Evolutionary conservation across 176 grass and related monocot species (phyloP).

Genomic region (Rhipidocladum racemiflorum): DNA sequence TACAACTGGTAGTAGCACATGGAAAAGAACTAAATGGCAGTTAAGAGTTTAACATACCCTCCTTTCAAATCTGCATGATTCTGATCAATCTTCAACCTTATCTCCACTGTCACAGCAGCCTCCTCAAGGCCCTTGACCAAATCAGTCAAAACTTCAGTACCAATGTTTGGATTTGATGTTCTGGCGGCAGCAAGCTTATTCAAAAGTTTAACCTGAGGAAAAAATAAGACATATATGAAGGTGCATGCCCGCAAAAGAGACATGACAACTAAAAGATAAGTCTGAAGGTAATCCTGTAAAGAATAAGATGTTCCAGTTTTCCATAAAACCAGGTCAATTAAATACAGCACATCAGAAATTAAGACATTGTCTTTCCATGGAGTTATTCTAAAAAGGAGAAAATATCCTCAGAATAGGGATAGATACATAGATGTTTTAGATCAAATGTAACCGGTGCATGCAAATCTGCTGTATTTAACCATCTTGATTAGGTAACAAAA

Average conservation of each 20-base stretch:
- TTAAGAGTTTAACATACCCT: slow-evolving; percentile 58
- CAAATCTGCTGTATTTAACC: not conserved
- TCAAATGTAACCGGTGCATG: not conserved
- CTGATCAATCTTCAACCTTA: slow-evolving; percentile 95
- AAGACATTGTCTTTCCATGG: not conserved
- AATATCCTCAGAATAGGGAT: not conserved
- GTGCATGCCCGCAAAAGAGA: not conserved
- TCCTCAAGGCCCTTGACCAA: slow-evolving; percentile 87
- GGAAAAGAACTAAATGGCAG: not conserved
- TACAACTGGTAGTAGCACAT: not conserved
- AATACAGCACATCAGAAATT: not conserved
- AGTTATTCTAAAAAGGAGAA: slow-evolving; percentile 1
- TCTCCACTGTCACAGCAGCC: slow-evolving; percentile 58
- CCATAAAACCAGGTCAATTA: slow-evolving; percentile 16
- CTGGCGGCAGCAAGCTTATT: slow-evolving; percentile 84
- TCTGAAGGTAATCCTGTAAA: not conserved
- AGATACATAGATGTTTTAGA: not conserved
- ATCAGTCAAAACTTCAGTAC: slow-evolving; percentile 79
- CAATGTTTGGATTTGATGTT: slow-evolving; percentile 55
- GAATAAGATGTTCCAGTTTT: not conserved
- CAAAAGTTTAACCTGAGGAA: slow-evolving; percentile 81
- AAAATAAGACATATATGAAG: not conserved
- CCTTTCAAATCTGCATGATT: slow-evolving; percentile 78
- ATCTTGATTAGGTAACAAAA: slow-evolving; percentile 1
- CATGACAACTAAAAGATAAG: not conserved